Base-by-base conservation (phyloP, 805 yeast genomes). In the Kodamaea fukazawae region DNA sequence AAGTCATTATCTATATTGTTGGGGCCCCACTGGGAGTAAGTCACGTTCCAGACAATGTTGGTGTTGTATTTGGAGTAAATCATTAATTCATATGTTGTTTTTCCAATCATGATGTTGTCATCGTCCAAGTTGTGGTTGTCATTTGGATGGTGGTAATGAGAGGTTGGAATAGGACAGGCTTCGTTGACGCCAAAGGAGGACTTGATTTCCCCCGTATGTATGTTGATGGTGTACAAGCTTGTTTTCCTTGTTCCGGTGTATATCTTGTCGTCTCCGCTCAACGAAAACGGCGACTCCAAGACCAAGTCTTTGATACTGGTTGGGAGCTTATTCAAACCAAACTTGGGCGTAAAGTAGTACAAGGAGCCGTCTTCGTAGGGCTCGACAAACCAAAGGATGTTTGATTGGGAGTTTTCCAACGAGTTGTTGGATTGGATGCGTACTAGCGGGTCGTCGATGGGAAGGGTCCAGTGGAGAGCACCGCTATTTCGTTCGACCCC, bases 1-100 rank as follows among this genome's bases (percentile, higher is more conserved):
- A 78, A 58, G 48, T 78, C 83, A 31, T 64, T 66, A 58, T 91
- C 96, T 38, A 89, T 67, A 48, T 86, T 81, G 58, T 91, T 91
- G 32, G 96, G 95, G 7, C 93, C 95, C 96, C 97, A 93, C 27
- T 83, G 74, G 1, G 95, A 73, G 55, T 84, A 89, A 0, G 90
- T 81, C 12, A 93, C 86, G 53, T 88, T 86, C 93, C 96, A 90
- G 2, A 81, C 76, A 2, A 63, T 49, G 40, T 56, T 58, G 0
- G 82, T 65, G 44, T 79, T 78, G 44, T 78, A 74, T 49, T 75
- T 78, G 2, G 93, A 81, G 55, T 88, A 83, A n/a, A 93, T 91
- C 0, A 79, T 69, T 30, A 86, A 65, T 48, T 83, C 85, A 54
- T 81, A 86, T 0, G 80, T 79, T 0, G 90, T 81, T 57, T 78